Conservation (phyloP, 371 early-diverging fungal species). For the Dinochytrium kinnereticum region DNA sequence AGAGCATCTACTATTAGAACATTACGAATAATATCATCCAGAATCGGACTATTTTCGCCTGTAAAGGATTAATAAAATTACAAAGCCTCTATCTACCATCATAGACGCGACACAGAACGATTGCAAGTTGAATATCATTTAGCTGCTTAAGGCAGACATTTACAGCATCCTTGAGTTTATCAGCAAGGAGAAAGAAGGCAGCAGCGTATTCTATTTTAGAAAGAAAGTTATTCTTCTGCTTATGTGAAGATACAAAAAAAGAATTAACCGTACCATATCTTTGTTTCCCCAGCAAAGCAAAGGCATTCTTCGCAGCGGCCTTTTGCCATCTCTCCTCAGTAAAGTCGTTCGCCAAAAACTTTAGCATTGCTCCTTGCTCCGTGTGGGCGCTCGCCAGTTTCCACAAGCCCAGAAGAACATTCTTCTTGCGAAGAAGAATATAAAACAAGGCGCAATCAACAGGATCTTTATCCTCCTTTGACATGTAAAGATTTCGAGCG, state of each 20-base stretch:
- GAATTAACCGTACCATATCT: constrained; percentile 71
- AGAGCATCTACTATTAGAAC: constrained; percentile 58
- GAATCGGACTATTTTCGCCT: constrained; percentile 69
- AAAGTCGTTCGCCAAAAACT: constrained; percentile 91
- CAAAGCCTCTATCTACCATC: constrained; percentile 62
- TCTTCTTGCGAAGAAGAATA: constrained; percentile 84
- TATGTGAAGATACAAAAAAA: constrained; percentile 12
- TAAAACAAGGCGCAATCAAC: constrained; percentile 84
- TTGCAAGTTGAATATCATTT: constrained; percentile 88
- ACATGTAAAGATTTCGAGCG: constrained; percentile 86
- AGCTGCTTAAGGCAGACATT: constrained; percentile 89
- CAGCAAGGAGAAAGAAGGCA: constrained; percentile 92
- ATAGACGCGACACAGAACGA: constrained; percentile 85
- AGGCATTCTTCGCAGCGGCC: constrained; percentile 97
- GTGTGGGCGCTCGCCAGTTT: constrained; percentile 79
- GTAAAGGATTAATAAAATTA: not conserved
- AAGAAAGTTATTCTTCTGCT: not conserved
- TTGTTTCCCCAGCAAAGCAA: constrained; percentile 92
- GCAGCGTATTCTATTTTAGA: constrained; percentile 78
- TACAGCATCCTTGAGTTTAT: constrained; percentile 85
- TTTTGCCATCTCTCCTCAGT: constrained; percentile 82
- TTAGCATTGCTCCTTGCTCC: constrained; percentile 85
- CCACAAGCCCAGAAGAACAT: constrained; percentile 88
- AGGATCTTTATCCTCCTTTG: constrained; percentile 75
- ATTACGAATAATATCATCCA: constrained; percentile 60